Base-by-base conservation (phyloP, 2,329 filamentous ascomycete species). In the Phyllosticta citriasiana region DNA sequence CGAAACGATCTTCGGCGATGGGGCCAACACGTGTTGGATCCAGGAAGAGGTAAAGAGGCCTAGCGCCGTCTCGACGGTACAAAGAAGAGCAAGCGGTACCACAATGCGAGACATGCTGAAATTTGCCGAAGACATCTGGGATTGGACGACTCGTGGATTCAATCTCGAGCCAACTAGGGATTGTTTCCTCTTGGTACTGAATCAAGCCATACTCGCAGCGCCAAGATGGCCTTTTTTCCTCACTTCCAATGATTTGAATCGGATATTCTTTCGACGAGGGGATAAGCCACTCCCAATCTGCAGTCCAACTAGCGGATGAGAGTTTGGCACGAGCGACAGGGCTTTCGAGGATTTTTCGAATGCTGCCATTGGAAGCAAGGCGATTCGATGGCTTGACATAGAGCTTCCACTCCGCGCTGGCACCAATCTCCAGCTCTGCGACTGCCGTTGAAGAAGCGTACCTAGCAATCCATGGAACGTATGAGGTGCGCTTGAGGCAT, bases 1-100 rank as follows among this genome's bases (percentile, higher is more conserved):
- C 79, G 65, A 85, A 85, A 1, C 69, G 69, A 66, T 87, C 84
- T 4, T 78, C 61, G 0, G 73, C 67, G 0, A 76, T 69, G 27
- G 78, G 68, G 0, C 79, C 79, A 40, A 80, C 74, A 16, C 77
- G 77, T 4, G 76, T 72, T 0, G 83, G 80, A 59, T 88, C 82
- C 2, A 84, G 71, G 66, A 86, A 87, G 2, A 88, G 69, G 64
- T 79, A 87, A 0, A 85, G 59, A 0, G 74, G 67, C 57, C 65
- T 16, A 27, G 22, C 19, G 54, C 57, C 7, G 57, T 59, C 3
- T 63, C 62, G 78, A 65, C 77, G 79, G 69, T 86, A 85, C 24
- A 87, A 69, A 59, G 79, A 79, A 16, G 77, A 75, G 24, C 72
- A 77, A 0, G 84, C 79, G 3, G 81, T 85, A 4, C 83, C 84